Percentiles rank a stretch among this genome's conserved stretches.
phyloP scores from a whole-genome alignment of 2,329 filamentous ascomycete genomes.

The Biscogniauxia mediterranea region DNA sequence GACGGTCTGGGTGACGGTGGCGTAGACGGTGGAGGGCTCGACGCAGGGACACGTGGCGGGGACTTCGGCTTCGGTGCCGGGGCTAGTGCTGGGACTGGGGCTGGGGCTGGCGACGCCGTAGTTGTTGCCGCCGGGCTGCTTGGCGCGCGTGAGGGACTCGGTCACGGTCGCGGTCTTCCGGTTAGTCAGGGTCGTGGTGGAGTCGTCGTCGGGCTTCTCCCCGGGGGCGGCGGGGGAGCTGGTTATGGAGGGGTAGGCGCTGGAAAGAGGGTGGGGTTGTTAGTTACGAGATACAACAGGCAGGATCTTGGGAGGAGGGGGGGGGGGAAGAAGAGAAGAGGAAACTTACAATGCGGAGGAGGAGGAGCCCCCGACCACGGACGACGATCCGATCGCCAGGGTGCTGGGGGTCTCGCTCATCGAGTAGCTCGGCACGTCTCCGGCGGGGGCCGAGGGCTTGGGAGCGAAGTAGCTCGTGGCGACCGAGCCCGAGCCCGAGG shows the following conservation, averaged over 20 bases:
- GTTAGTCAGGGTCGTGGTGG: conserved; percentile 8
- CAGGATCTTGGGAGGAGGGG: too few relatives aligned
- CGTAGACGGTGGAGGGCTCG: conserved; percentile 25
- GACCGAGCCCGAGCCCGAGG: conserved; percentile 15
- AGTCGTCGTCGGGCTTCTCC: neutral
- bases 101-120: neutral
- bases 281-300: neutral
- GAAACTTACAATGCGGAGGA: conserved; percentile 22
- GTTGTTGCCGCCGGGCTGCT: too few relatives aligned
- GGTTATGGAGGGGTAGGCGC: neutral
- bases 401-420: conserved; percentile 25
- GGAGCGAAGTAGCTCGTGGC: conserved; percentile 18
- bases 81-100: neutral
- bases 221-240: too few relatives aligned
- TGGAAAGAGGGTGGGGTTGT: neutral
- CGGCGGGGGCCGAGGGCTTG: conserved; percentile 8
- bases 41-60: conserved; percentile 19
- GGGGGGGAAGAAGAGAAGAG: conserved; percentile 1
- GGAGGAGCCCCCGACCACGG: conserved; percentile 8
- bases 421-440: conserved; percentile 28
- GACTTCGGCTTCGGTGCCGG: neutral
- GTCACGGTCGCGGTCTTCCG: conserved; percentile 13
- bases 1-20: conserved; percentile 21
- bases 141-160: conserved; percentile 5
- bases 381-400: conserved; percentile 10